Evolutionary conservation across 2,329 filamentous ascomycete genomes (phyloP), one percentile per base, ranked within the genome.

Genomic region (Pseudodiploospora longispora): DNA sequence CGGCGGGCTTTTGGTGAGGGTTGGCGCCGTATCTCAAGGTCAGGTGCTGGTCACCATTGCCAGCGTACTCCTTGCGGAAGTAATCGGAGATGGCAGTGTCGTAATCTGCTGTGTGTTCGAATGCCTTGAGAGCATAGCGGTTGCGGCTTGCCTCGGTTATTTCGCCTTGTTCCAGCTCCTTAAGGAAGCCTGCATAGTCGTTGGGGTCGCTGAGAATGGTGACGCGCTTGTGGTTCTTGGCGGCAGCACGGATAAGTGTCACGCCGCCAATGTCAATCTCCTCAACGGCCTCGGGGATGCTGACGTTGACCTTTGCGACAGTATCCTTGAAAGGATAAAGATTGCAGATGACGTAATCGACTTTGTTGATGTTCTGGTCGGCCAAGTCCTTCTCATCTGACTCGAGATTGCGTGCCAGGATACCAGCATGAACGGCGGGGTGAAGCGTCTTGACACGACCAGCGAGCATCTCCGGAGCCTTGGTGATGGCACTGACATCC

Each of bases 301-400:
- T 97, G 59, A 98, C 93, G 60, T 95, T 95, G 72, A 94, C 82
- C 76, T 96, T 95, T 58, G 89, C 85, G 56, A 98, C 83, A 30
- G 93, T 98, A 65, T 97, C 90, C 74, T 96, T 96, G 82, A 98
- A 98, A 9, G 93, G 93, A 69, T 98, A 97, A 44, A 98, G 78
- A 72, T 98, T 98, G 83, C 93, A 97, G 63, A 98, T 85, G 57
- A 95, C 88, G 58, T 84, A 95, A 76, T 95, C 88, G 48, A 95
- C 88, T 72, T 95, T 95, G 72, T 86, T 78, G 65, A 95, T 95
- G 69, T 89, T 93, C 71, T 95, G 88, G 66, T 93, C 86, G 41
- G 87, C 88, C 40, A 98, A 83, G 62, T 98, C 93, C 69, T 95
- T 94, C 71, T 97, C 88, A 68, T 98, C 93, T 10, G 90, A 91